phyloP scores from a whole-genome alignment of 305 asterid species.

The Lippia alba region DNA sequence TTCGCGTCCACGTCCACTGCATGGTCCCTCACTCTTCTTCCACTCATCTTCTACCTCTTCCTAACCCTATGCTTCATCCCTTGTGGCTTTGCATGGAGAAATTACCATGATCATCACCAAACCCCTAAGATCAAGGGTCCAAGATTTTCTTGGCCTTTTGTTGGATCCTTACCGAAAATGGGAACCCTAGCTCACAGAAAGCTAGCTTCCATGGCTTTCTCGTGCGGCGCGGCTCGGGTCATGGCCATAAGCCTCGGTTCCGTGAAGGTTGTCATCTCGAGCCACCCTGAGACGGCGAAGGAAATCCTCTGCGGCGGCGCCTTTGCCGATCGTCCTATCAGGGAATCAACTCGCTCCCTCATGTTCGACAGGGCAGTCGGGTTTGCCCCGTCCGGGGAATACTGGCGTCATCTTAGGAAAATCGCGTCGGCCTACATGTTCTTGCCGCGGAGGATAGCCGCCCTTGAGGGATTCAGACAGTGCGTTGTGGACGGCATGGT shows the following conservation, averaged over 20 bases:
- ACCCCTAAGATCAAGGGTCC: constrained; percentile 53
- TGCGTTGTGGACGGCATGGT: constrained; percentile 45
- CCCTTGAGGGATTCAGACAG: constrained; percentile 52
- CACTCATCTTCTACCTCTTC: constrained; percentile 34
- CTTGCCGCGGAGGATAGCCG: constrained; percentile 54
- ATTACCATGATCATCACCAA: constrained; percentile 24
- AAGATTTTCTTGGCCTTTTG: constrained; percentile 43
- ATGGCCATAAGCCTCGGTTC: constrained; percentile 62
- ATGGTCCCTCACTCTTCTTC: constrained; percentile 32
- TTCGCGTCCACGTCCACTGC: constrained; percentile 30
- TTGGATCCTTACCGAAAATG: constrained; percentile 62
- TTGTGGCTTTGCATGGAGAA: constrained; percentile 70
- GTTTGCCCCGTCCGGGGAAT: constrained; percentile 55
- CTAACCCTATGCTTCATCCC: constrained; percentile 36
- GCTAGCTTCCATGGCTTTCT: constrained; percentile 47
- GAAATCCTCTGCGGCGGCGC: constrained; percentile 55
- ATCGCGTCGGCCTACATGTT: constrained; percentile 62
- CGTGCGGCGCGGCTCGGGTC: constrained; percentile 46
- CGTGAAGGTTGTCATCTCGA: constrained; percentile 51
- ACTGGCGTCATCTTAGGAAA: constrained; percentile 61
- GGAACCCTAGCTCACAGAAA: constrained; percentile 59
- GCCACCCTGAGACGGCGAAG: constrained; percentile 68
- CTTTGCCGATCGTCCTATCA: constrained; percentile 60
- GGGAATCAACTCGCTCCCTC: constrained; percentile 59
- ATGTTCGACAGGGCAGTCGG: constrained; percentile 75